Conservation (phyloP, 352 stramenopile species). For the Phytophthora constricta region DNA sequence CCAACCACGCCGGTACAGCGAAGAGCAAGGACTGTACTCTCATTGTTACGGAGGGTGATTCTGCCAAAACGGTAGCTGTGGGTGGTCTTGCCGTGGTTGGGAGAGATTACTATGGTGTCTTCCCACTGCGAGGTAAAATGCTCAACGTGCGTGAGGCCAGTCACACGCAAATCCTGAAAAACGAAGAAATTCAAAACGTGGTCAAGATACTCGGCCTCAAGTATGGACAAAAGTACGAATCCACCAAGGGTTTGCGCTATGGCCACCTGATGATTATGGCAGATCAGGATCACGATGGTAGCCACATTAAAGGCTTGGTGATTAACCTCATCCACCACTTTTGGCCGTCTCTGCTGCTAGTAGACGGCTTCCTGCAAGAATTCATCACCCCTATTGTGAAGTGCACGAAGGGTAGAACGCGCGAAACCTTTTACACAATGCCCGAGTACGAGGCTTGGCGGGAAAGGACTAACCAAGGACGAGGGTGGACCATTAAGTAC, state of each 20-base stretch:
- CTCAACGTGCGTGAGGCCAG: constrained; percentile 99
- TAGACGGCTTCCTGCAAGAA: constrained; percentile 92
- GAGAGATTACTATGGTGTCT: constrained; percentile 97
- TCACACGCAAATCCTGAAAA: constrained; percentile 96
- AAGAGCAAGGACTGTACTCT: constrained; percentile 94
- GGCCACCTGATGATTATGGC: constrained; percentile 99
- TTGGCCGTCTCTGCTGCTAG: constrained; percentile 96
- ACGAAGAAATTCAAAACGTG: constrained; percentile 97
- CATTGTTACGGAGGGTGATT: constrained; percentile 99
- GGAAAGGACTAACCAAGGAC: constrained; percentile 85
- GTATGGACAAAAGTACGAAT: constrained; percentile 94
- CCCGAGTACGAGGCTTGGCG: constrained; percentile 97
- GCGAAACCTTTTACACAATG: constrained; percentile 97
- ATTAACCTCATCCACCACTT: constrained; percentile 99
- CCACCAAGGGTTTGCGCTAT: constrained; percentile 92
- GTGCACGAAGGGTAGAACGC: constrained; percentile 89
- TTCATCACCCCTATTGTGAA: constrained; percentile 99
- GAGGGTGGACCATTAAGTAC: constrained; percentile 98
- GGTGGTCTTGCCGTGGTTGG: constrained; percentile 96
- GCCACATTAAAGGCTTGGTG: constrained; percentile 98
- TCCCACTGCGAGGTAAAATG: constrained; percentile 97
- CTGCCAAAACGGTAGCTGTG: constrained; percentile 97
- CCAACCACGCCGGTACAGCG: constrained; percentile 94
- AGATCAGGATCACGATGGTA: constrained; percentile 99
- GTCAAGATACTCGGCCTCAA: constrained; percentile 98